A percentile compares a stretch with the other conserved stretches of the same genome.
Conservation (phyloP, 1,139 yeast species). For the Hansenula lynferdii region DNA sequence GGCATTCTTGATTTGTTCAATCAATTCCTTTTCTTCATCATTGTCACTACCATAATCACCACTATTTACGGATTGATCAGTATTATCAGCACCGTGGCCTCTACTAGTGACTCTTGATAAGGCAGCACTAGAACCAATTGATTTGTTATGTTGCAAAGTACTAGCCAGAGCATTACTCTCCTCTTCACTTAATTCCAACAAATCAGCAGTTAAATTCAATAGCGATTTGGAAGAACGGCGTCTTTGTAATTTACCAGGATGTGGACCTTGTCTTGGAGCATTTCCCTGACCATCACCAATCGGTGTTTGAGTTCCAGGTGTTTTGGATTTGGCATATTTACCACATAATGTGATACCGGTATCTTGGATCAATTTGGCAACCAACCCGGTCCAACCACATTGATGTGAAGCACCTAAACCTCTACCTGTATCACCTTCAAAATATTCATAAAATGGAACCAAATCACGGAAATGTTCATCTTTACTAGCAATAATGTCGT, state of each 20-base stretch:
- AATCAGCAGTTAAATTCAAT: conserved; percentile 59
- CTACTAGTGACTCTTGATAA: conserved; percentile 33
- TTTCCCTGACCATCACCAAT: conserved; percentile 22
- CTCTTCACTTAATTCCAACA: conserved; percentile 62
- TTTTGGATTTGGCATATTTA: conserved; percentile 32
- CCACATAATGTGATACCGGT: conserved; percentile 65
- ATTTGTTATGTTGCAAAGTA: conserved; percentile 12
- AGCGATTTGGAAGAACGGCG: conserved; percentile 71
- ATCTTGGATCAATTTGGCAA: conserved; percentile 92
- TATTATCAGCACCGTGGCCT: conserved; percentile 23
- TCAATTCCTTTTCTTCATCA: conserved; percentile 33
- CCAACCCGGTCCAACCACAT: conserved; percentile 96
- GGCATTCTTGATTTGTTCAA: conserved; percentile 50
- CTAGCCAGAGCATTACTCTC: conserved; percentile 31
- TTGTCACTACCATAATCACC: conserved; percentile 15
- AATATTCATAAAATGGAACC: conserved; percentile 82
- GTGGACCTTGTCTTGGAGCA: conserved; percentile 32
- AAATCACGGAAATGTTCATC: conserved; percentile 77
- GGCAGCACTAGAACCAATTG: conserved; percentile 18
- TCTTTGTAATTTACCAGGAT: conserved; percentile 52
- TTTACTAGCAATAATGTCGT: conserved; percentile 51
- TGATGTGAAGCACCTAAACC: conserved; percentile 96
- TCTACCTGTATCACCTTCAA: conserved; percentile 94
- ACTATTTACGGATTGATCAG: conserved; percentile 4
- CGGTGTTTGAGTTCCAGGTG: conserved; percentile 22